These are phyloP conservation scores for Ambrosia artemisiifolia DNA, from an alignment of 129 eudicot species.

Conservation along the genomic window DNA sequence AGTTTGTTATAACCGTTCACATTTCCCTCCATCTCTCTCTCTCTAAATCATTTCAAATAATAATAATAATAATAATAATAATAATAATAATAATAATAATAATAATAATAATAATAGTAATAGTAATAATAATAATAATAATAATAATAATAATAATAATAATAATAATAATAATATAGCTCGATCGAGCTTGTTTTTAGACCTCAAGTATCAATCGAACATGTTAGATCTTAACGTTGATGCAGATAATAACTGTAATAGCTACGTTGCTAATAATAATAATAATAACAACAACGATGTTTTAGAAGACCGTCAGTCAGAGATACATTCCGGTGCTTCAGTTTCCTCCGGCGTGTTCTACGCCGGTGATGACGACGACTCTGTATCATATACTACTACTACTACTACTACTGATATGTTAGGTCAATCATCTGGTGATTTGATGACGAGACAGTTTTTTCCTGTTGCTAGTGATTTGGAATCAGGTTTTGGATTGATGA, in stretches of 20 bases:
- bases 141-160: too few relatives aligned
- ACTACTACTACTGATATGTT: conserved; percentile 3
- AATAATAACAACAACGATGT: not conserved
- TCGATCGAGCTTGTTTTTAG: not conserved
- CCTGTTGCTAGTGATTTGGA: conserved; percentile 39
- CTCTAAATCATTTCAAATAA: too few relatives aligned
- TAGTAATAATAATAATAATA: too few relatives aligned
- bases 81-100: too few relatives aligned
- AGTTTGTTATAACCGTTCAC: conserved; percentile 11
- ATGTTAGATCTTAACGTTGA: conserved; percentile 75
- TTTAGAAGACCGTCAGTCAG: conserved; percentile 22
- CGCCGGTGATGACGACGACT: not conserved
- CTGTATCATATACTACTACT: conserved; percentile 4
- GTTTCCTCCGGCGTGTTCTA: conserved; percentile 25
- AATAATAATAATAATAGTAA: too few relatives aligned
- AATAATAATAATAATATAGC: too few relatives aligned
- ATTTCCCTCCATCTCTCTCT: too few relatives aligned
- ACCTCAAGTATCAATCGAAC: conserved; percentile 12
- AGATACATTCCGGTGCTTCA: conserved; percentile 35
- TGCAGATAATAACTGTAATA: not conserved
- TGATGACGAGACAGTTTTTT: conserved; percentile 61
- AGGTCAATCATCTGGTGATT: conserved; percentile 17
- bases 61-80: too few relatives aligned
- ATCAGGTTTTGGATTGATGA: conserved; percentile 16
- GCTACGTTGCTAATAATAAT: conserved; percentile 12